Conservation (phyloP, 78 protist genomes). For the Andalucia godoyi region DNA sequence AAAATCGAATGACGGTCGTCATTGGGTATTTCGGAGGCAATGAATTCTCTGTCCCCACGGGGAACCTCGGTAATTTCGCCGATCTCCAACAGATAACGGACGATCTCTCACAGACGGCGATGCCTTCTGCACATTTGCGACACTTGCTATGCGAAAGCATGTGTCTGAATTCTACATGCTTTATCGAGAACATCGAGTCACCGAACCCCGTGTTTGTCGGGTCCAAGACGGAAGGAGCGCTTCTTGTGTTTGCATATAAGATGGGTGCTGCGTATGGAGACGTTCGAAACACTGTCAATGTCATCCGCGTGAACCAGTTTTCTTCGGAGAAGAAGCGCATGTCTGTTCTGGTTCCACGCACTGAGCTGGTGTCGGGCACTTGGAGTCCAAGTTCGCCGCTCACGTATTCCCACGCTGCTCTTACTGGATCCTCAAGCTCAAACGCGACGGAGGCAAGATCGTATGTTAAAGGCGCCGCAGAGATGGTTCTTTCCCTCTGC, state of each 20-base stretch:
- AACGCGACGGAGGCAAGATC: not conserved
- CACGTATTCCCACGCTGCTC: constrained; percentile 1
- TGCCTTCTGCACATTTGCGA: too few relatives aligned
- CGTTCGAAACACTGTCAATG: too few relatives aligned
- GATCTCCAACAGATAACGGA: too few relatives aligned
- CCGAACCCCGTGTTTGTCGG: too few relatives aligned
- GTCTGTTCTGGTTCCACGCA: not conserved
- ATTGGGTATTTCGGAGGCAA: not conserved
- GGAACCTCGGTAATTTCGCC: not conserved
- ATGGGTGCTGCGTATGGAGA: too few relatives aligned
- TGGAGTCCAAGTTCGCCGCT: too few relatives aligned
- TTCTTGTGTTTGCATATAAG: constrained; percentile 1
- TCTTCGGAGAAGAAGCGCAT: constrained; percentile 53
- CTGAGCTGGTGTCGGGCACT: not conserved
- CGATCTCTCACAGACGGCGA: too few relatives aligned
- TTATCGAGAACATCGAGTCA: too few relatives aligned
- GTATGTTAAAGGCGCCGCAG: constrained; percentile 84
- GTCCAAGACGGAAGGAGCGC: constrained; percentile 24
- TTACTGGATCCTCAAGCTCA: not conserved
- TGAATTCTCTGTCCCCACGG: not conserved
- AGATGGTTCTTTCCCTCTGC: constrained; percentile 63
- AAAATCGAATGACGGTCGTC: not conserved
- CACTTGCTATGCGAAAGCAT: too few relatives aligned
- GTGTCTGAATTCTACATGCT: too few relatives aligned
- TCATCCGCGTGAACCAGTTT: constrained; percentile 36